phyloP scores from a whole-genome alignment of 495 filamentous ascomycete species.

The Aspergillus hancockii region DNA sequence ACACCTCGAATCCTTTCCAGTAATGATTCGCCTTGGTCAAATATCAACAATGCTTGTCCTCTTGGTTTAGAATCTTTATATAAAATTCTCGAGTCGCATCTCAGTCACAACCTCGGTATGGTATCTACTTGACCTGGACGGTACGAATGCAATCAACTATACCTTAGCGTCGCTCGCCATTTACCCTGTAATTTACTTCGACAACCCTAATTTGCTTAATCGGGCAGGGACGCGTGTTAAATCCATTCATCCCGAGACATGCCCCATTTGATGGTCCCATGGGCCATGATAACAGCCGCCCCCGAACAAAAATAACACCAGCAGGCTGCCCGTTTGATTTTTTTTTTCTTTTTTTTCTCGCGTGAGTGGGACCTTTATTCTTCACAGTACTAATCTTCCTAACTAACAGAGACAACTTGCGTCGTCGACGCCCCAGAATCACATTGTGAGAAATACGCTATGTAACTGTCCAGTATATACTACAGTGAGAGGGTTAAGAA shows the following conservation, averaged over 20 bases:
- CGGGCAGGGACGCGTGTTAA: constrained; percentile 2
- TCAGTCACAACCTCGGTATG: neutral
- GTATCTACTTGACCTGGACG: neutral
- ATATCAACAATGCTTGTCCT: neutral
- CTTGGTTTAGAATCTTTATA: neutral
- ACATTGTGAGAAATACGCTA: neutral
- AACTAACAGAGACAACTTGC: neutral
- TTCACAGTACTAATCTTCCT: neutral
- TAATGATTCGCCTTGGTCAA: neutral
- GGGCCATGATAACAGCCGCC: neutral
- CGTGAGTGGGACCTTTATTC: neutral
- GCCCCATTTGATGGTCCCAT: constrained; percentile 1
- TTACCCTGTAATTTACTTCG: neutral
- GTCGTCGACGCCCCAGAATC: neutral
- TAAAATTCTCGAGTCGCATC: neutral
- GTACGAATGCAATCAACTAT: neutral
- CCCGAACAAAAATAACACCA: constrained; percentile 3
- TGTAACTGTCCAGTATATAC: neutral
- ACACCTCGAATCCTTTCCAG: neutral
- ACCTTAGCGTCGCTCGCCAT: neutral
- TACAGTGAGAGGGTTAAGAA: neutral
- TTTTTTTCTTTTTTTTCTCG: neutral
- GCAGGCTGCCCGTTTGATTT: neutral
- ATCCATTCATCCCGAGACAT: constrained; percentile 2
- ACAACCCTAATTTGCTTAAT: neutral